Conservation (phyloP, 495 filamentous ascomycete species). For the Podospora appendiculata region DNA sequence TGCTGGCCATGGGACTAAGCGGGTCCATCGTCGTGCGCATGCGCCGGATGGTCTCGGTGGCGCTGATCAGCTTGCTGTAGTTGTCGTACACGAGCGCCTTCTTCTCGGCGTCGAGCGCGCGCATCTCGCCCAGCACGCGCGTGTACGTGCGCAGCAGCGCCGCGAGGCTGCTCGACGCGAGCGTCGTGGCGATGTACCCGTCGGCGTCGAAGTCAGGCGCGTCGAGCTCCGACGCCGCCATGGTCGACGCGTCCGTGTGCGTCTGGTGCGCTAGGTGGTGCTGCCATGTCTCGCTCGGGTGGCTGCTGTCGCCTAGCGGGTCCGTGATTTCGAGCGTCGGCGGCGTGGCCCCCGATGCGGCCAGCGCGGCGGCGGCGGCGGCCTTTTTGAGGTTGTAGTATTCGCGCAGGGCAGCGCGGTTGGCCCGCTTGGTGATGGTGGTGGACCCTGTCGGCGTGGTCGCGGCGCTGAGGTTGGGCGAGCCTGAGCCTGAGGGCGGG, state of each 20-base stretch:
- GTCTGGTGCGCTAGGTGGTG: slow-evolving; percentile 19
- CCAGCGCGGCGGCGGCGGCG: slow-evolving; percentile 1
- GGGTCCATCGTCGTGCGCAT: slow-evolving; percentile 73
- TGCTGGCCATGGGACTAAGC: slow-evolving; percentile 60
- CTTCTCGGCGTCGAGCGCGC: slow-evolving; percentile 85
- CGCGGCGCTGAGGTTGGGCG: slow-evolving; percentile 45
- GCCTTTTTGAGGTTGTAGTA: slow-evolving; percentile 79
- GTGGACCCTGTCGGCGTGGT: slow-evolving; percentile 37
- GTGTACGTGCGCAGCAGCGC: slow-evolving; percentile 59
- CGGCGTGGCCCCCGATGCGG: slow-evolving; percentile 8
- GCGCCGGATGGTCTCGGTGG: slow-evolving; percentile 84
- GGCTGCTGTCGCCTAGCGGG: background rate
- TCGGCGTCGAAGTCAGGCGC: slow-evolving; percentile 45
- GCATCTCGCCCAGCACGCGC: slow-evolving; percentile 64
- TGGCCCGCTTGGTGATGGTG: slow-evolving; percentile 29
- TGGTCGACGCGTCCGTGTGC: slow-evolving; percentile 21
- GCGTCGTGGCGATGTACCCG: slow-evolving; percentile 54
- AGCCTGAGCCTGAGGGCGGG: slow-evolving; percentile 41
- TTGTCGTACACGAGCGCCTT: slow-evolving; percentile 98
- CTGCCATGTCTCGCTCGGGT: background rate
- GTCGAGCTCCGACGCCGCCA: slow-evolving; percentile 47
- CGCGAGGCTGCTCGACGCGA: slow-evolving; percentile 56
- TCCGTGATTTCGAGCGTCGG: slow-evolving; percentile 33
- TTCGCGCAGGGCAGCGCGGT: slow-evolving; percentile 77
- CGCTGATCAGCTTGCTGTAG: slow-evolving; percentile 89